Percentiles rank a stretch among this genome's conserved stretches.
These are phyloP conservation scores for Lactifluus subvellereus DNA, from an alignment of 768 basidiomycete genomes.

Conservation along the genomic window DNA sequence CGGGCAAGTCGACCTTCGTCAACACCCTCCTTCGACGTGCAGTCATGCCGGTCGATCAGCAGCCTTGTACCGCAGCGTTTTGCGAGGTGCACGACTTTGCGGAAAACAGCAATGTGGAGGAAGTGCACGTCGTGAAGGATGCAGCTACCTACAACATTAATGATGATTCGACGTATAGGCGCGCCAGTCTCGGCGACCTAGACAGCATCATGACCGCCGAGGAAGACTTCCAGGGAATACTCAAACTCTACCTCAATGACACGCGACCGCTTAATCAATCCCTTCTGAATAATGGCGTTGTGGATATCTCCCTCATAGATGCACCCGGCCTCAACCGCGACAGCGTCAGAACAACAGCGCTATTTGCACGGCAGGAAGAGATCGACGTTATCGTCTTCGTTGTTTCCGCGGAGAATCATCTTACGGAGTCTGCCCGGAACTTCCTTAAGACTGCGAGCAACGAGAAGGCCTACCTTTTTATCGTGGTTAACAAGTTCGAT, in stretches of 20 bases:
- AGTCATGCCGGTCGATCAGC: slow-evolving; percentile 96
- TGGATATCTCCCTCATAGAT: slow-evolving; percentile 97
- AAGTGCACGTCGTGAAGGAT: slow-evolving; percentile 77
- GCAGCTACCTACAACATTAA: slow-evolving; percentile 58
- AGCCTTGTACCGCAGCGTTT: slow-evolving; percentile 95
- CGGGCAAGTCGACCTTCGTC: slow-evolving; percentile 97
- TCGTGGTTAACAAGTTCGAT: slow-evolving; percentile 98
- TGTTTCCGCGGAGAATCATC: slow-evolving; percentile 97
- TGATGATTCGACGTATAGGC: slow-evolving; percentile 73
- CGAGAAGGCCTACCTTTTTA: slow-evolving; percentile 97
- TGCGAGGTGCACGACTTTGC: slow-evolving; percentile 92
- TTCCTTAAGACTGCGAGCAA: slow-evolving; percentile 90
- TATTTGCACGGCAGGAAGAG: slow-evolving; percentile 94
- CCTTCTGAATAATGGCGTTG: slow-evolving; percentile 89
- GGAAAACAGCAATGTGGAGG: slow-evolving; percentile 74
- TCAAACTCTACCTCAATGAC: slow-evolving; percentile 89
- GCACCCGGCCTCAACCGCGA: slow-evolving; percentile 97
- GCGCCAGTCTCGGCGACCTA: slow-evolving; percentile 59
- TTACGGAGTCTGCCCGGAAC: slow-evolving; percentile 91
- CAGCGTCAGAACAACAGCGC: slow-evolving; percentile 86
- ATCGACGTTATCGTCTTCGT: slow-evolving; percentile 99
- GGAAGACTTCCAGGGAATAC: slow-evolving; percentile 59
- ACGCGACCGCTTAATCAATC: slow-evolving; percentile 72
- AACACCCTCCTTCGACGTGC: slow-evolving; percentile 88
- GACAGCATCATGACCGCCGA: slow-evolving; percentile 75